Percentiles rank a stretch among this genome's conserved stretches.
phyloP scores from a whole-genome alignment of 2,329 filamentous ascomycete species.

The Gliomastix tumulicola region DNA sequence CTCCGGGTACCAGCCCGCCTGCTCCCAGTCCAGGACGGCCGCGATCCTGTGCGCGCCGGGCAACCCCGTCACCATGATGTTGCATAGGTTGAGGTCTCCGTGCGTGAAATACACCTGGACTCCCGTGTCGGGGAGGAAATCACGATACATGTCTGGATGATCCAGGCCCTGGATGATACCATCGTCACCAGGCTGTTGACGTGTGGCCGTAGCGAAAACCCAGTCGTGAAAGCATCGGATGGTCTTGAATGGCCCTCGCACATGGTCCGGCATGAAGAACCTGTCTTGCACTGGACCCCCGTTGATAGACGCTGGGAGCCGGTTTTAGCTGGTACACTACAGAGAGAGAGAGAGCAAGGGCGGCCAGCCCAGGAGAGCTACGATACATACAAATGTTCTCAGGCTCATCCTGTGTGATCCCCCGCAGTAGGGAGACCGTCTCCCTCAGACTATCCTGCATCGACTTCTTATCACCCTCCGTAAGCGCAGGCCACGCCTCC shows the following conservation, averaged over 20 bases:
- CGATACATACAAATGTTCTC: slow-evolving; percentile 2
- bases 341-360: too few species aligned
- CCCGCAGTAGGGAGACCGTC: not conserved
- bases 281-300: slow-evolving; percentile 1
- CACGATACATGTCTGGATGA: too few species aligned
- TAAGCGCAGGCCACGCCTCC: slow-evolving; percentile 1
- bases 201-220: slow-evolving; percentile 3
- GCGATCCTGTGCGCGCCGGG: not conserved
- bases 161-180: too few species aligned
- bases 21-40: slow-evolving; percentile 4
- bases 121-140: slow-evolving; percentile 1
- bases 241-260: slow-evolving; percentile 1
- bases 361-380: too few species aligned
- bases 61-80: slow-evolving; percentile 1
- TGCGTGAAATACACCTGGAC: slow-evolving; percentile 1
- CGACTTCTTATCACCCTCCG: slow-evolving; percentile 1
- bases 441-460: slow-evolving; percentile 1
- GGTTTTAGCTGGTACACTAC: not conserved
- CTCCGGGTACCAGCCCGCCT: slow-evolving; percentile 4
- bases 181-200: not conserved
- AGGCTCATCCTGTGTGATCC: not conserved
- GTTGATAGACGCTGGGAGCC: slow-evolving; percentile 1
- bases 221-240: slow-evolving; percentile 1
- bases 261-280: slow-evolving; percentile 1
- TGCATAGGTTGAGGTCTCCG: slow-evolving; percentile 4